Conservation (phyloP, 139 green algal genomes). For the Chlorella sp. region DNA sequence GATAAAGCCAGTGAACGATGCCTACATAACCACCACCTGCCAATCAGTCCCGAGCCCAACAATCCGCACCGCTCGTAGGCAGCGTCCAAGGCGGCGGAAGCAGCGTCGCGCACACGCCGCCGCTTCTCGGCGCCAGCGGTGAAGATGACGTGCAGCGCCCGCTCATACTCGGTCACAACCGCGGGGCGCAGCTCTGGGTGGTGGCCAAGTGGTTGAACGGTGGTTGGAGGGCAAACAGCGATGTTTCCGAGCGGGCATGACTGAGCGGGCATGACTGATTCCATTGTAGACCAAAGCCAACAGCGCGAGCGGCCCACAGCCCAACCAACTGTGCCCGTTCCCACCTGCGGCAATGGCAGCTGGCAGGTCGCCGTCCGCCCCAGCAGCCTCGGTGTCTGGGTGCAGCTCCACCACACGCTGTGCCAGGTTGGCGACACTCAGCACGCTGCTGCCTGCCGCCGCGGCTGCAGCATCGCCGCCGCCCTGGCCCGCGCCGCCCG, state of each 20-base stretch:
- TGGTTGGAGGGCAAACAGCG: no score
- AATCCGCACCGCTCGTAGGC: slow-evolving; percentile 48
- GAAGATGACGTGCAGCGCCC: slow-evolving; percentile 71
- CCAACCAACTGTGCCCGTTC: no score
- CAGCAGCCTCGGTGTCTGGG: slow-evolving; percentile 61
- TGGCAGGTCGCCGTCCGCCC: slow-evolving; percentile 41
- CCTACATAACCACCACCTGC: no score
- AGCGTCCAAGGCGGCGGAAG: slow-evolving; percentile 34
- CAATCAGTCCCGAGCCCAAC: no score
- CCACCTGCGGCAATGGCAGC: slow-evolving; percentile 8
- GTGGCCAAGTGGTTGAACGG: no score
- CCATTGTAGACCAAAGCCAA: no score
- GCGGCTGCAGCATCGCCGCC: background rate
- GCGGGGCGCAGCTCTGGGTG: slow-evolving; percentile 54
- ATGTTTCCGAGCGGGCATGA: no score
- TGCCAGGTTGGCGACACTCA: slow-evolving; percentile 49
- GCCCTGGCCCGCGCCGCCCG: background rate
- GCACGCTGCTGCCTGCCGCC: background rate
- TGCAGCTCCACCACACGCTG: slow-evolving; percentile 56
- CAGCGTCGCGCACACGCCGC: slow-evolving; percentile 62
- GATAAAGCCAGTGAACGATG: no score
- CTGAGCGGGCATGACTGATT: no score
- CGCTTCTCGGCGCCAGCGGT: slow-evolving; percentile 77
- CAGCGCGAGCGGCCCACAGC: no score
- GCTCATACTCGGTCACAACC: slow-evolving; percentile 71